Evolutionary conservation across 2,329 filamentous ascomycete genomes (phyloP), one percentile per base, ranked within the genome.

Genomic region (Diaporthe citriasiana): DNA sequence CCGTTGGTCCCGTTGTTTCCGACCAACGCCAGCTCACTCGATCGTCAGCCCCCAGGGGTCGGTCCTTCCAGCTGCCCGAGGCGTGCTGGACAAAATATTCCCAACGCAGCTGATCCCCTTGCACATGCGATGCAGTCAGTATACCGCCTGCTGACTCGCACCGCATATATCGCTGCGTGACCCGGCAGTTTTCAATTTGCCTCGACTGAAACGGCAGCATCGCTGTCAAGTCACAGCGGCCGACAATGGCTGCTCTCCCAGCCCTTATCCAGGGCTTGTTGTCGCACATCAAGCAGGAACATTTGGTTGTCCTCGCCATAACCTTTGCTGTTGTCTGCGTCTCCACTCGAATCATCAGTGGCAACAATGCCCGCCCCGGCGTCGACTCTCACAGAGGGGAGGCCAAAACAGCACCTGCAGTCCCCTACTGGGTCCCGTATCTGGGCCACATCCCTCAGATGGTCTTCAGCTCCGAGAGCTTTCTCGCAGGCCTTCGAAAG

Each of bases 371-470:
- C 38, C 45, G 47, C 10, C 25, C 72, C 19, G 35, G 33, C 33
- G 17, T 25, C 38, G 35, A 10, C 15, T 22, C 66, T 3, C 47
- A 50, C 9, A 55, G 38, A 19, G 50, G 59, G n/a, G 69, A 56
- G 10, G 70, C 72, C 2, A 71, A 51, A 9, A 22, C 30, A 15
- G 59, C 69, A 17, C 74, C 74, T 33, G 60, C 73, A 19, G 72
- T 76, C 4, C 79, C 81, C 3, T 83, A 81, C 68, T 84, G 82
- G 81, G 63, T 84, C 1, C 83, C 83, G 0, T 78, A 81, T 19
- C 51, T 85, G 7, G 83, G 83, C 19, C 83, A 85, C 56, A 77
- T 79, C 17, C 81, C 82, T 1, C 81, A 81, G 53, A 78, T 84
- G 74, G 74, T 77, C 27, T 69, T 81, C 63, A 78, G 78, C 74